Base-by-base conservation (phyloP, 345 rosid species). In the Litchi chinensis region DNA sequence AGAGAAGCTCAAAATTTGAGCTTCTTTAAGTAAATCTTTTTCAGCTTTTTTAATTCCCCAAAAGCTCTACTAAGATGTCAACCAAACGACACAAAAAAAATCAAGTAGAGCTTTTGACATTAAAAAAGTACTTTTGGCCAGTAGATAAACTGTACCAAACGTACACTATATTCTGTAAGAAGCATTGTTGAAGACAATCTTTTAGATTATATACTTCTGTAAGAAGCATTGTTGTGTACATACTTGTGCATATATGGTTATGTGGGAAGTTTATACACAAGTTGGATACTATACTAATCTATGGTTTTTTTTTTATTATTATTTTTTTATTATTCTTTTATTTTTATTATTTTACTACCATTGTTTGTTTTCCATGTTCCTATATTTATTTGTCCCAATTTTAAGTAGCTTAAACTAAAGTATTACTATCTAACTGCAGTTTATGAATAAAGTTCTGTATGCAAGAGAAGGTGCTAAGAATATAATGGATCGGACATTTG, bases 391-490 rank as follows among this genome's bases (percentile, higher is more conserved):
- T 8, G 62, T 79, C 19, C n/a, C 9, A 57, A 44, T 54, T 79
- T 15, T 32, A 28, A 43, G 46, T 70, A 26, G 57, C 82, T 84
- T 69, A 82, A 77, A 65, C 73, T 65, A 82, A 79, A 65, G 65
- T 60, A 21, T 59, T 68, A 62, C 41, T 52, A 39, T 77, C 13
- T 66, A 67, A 80, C 24, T 89, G 87, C 90, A 94, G 97, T 93
- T 94, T 83, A 91, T 94, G 97, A 94, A 94, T 54, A 93, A 94
- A 83, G 96, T 94, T 46, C 94, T 93, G 64, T 94, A 94, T 78
- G 97, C 97, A 43, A 90, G 93, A 84, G 97, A 93, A 85, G 98
- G 98, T 76, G 98, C 97, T 44, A 93, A 86, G 87, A 87, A 89
- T 82, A 93, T 94, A 83, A 94, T 94, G 97, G 96, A 93, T 83